Evolutionary conservation across 2,329 filamentous ascomycete genomes (phyloP), one percentile per base, ranked within the genome.

Genomic region (Penicillium sp.): DNA sequence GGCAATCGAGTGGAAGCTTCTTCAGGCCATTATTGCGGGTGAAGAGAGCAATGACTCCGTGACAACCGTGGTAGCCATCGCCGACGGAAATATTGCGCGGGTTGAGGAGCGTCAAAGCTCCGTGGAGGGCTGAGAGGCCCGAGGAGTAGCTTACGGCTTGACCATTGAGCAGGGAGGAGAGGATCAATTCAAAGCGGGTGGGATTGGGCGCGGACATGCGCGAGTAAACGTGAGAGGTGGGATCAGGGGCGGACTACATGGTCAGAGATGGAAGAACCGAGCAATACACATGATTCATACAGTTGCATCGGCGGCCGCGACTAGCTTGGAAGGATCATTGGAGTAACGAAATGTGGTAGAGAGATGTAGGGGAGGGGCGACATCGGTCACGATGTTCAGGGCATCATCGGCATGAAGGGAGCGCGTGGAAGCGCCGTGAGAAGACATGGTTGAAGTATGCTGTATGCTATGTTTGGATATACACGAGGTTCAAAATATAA

Each of bases 61-160:
- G 91, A 74, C 90, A 96, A 64, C 94, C 94, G 76, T 97, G 94
- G 76, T 97, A 99, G 40, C 92, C 92, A 14, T 82, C 86, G 36
- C 87, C 87, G 60, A 97, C 91, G 62, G 91, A 88, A 52, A 97
- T 85, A 54, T 88, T 86, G 63, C 85, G 85, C 1, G 94, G 94
- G 71, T 95, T 92, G 8, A 96, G 77, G 67, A 86, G 85, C n/a
- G 92, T 86, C 2, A 97, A 81, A 54, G 95, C 79, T 31, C 90
- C 92, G 73, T 97, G 90, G 76, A 97, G 92, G 48, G 93, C 90
- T 10, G 90, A 84, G 21, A 97, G 83, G 4, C 94, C 94, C 3
- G 90, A 95, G 36, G 84, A 79, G 77, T 97, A 99, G 48, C 88
- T 90, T 27, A 97, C 69, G 5, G 82, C 89, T 60, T 83, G 81